These are phyloP conservation scores for Beauveria caledonica DNA, from an alignment of 2,329 filamentous ascomycete species.

Conservation along the genomic window DNA sequence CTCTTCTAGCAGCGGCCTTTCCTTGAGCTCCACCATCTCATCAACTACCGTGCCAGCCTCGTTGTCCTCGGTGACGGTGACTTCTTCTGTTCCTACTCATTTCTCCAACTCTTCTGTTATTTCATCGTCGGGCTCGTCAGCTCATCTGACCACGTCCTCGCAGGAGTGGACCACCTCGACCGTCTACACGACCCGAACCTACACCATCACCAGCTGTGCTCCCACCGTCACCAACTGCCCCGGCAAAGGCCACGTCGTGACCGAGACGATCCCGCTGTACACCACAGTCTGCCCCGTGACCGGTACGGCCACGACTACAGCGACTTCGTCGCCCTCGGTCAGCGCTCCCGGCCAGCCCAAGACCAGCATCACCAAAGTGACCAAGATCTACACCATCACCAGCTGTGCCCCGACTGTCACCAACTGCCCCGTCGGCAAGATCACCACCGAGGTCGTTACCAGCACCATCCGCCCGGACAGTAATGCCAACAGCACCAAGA, in stretches of 20 bases:
- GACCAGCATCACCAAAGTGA: constrained; percentile 4
- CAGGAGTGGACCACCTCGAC: constrained; percentile 19
- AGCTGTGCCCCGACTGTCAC: constrained; percentile 22
- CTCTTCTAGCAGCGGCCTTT: constrained; percentile 8
- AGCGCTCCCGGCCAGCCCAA: constrained; percentile 15
- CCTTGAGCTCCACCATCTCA: neutral
- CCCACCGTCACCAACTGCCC: constrained; percentile 24
- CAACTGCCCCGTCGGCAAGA: constrained; percentile 24
- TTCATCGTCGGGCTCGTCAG: neutral
- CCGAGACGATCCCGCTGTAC: constrained; percentile 7
- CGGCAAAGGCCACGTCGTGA: constrained; percentile 2
- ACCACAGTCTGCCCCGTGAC: constrained; percentile 4
- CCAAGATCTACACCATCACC: constrained; percentile 22
- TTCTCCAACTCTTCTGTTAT: neutral
- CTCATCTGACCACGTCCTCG: neutral
- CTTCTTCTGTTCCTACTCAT: neutral
- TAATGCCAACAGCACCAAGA: neutral
- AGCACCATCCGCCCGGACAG: neutral
- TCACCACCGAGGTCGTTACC: constrained; percentile 18
- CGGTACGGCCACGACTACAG: neutral
- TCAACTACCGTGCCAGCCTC: neutral
- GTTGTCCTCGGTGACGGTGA: neutral
- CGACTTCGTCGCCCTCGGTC: neutral
- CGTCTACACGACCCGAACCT: constrained; percentile 21
- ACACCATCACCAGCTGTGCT: constrained; percentile 25